Evolutionary conservation across 306 rosid genomes (phyloP).

Genomic region (Gleditsia sinensis): DNA sequence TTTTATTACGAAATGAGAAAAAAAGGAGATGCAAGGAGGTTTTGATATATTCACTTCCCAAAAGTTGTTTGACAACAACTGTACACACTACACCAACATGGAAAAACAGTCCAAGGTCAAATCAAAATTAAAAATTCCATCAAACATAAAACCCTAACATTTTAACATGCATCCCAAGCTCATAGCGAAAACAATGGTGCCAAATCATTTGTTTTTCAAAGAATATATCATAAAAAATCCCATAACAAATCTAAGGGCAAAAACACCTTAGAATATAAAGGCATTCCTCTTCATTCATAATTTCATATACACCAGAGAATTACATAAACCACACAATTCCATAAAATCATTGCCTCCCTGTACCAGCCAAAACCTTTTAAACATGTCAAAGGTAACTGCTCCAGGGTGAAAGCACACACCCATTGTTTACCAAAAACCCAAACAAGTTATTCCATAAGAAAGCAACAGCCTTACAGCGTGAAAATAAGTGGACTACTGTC

Average conservation of each 20-base stretch:
- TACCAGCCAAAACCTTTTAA: background rate
- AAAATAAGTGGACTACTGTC: too few species aligned
- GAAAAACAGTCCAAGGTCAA: background rate
- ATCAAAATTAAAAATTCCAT: background rate
- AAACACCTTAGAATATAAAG: background rate
- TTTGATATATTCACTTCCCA: background rate
- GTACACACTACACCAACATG: background rate
- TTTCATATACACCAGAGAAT: background rate
- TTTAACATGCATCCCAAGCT: background rate
- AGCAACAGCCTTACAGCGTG: too few species aligned
- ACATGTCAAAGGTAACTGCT: background rate
- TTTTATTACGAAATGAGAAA: background rate
- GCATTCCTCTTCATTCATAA: background rate
- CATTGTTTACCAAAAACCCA: background rate
- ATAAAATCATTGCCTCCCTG: background rate
- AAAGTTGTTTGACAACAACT: background rate
- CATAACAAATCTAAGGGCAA: background rate
- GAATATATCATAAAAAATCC: background rate
- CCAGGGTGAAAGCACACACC: background rate
- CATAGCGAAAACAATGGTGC: background rate
- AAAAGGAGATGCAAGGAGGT: background rate
- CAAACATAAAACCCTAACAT: background rate
- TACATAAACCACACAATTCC: background rate
- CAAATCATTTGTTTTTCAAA: background rate
- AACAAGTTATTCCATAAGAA: background rate